Base-by-base conservation (phyloP, 108 stramenopile species). In the Pseudonitzschia multiseries region DNA sequence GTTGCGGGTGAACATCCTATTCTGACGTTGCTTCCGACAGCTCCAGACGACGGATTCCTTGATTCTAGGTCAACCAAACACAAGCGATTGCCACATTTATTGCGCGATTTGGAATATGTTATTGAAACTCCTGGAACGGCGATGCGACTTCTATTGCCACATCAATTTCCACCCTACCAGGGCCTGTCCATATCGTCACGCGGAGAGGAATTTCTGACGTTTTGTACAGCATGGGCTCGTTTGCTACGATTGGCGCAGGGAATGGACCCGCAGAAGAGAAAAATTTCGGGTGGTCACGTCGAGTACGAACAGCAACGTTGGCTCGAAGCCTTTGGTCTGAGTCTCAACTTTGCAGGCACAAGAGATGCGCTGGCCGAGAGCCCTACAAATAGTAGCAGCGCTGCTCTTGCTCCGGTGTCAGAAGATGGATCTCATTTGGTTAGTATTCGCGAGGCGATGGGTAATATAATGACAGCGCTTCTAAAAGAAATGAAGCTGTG, bases 71-170 rank as follows among this genome's bases (percentile, higher is more conserved):
- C 90, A 20, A 92, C 89, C 41, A 81, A 85, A 51, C 91, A 94
- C 75, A 94, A 93, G 72, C 81, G 95, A 27, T 74, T 96, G 44
- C 92, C 93, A 17, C 93, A 91, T 57, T 69, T 94, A 21, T 75
- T 96, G 26, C 82, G 95, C 28, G 95, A 96, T 75, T 82, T 96
- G 68, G 95, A 96, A 71, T 96, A 94, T 69, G 87, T 94, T 12
- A 88, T 93, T 65, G 93, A 96, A 74, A 96, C 93, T 42, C 89
- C 92, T 60, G 89, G 90, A 32, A 95, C 94, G 29, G 86, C 92
- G 8, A 65, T 90, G 43, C 81, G 89, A 61, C 57, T 95, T 32
- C 79, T 93, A 4, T 70, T 84, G 27, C 81, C 87, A n/a, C 48
- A 68, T 14, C 73, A 68, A 50, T 84, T 77, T 60, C 83, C 78